Base-by-base conservation (phyloP, 208 protist species). In the Leishmania major region DNA sequence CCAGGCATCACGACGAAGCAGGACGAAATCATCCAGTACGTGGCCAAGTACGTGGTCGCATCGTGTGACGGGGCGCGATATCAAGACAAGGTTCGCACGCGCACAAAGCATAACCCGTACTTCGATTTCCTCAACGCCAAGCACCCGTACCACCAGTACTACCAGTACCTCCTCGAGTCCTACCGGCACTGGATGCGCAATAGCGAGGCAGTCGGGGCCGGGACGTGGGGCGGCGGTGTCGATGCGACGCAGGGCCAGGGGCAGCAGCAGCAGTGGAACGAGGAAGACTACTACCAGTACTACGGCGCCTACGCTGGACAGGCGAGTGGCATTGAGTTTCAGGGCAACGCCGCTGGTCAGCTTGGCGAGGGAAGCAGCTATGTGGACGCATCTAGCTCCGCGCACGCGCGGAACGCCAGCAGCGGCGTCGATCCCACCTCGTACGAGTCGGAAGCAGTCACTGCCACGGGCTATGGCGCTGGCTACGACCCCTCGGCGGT, bases 21-120 rank as follows among this genome's bases (percentile, higher is more conserved):
- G 73, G 94, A 97, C 81, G 86, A 91, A 10, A 94, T 97, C 79
- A 96, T 97, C 59, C 90, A 95, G 71, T 85, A 93, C 75, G 92
- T 94, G 11, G 94, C 94, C 70, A 90, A 95, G 70, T 94, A 94
- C 77, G 92, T 97, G n/a, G 92, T 93, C 4, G 85, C 83, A 47
- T 92, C 87, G 37, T 94, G 92, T 69, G 87, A 97, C 80, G 84
- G 87, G 8, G 90, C 92, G 11, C 87, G 89, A 8, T 95, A 93
- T 72, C 92, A 97, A 55, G 82, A 94, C 51, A 89, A 93, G 69
- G 83, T 97, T 3, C 83, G 87, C 59, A 83, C 84, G 10, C 85
- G 85, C 62, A 97, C 94, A 35, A 81, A 86, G 74, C 88, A 91
- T 84, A 97, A 97, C 75, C 80, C 86, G 19, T 92, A 95, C 81